Evolutionary conservation across 495 filamentous ascomycete species (phyloP), one percentile per base, ranked within the genome.

Genomic region (Xylaria bambusicola): DNA sequence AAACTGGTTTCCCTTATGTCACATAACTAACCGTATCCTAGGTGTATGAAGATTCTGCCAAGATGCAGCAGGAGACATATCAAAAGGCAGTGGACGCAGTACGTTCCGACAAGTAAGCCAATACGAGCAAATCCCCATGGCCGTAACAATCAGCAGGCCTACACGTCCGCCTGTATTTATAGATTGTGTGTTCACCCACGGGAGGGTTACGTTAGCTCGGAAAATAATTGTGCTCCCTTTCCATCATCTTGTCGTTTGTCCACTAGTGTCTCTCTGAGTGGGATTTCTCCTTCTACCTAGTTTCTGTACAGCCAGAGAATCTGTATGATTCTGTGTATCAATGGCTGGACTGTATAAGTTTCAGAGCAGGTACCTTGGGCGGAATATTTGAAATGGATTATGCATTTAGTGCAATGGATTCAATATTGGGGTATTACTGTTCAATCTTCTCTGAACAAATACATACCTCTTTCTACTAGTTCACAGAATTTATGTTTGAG

Each of bases 11-110:
- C n/a, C 52, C 51, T 18, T 26, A 55, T 44, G 41, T 29, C 23
- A 31, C 21, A 31, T 27, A 36, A 27, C 67, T 71, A 61, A 73
- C 42, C 7, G 33, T 18, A 41, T 23, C 29, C 20, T 57, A 76
- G 74, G 47, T 61, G 9, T 76, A 60, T 41, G 17, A 52, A 1
- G 70, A 74, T 7, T 56, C 63, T 8, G 62, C 64, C 0, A 56
- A 31, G 21, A 35, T 49, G 42, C 54, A 66, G n/a, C 0, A 0
- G 5, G 59, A 60, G 9, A 56, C 64, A 15, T 71, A 69, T 46
- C 33, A 33, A 17, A 71, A 67, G 42, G 65, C 68, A 15, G 40
- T 48, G 13, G 17, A 36, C 3, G 55, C 56, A 17, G 29, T 63
- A 17, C 48, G 66, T 4, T 26, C 58, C 8, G 54, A 27, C 33